Percentiles rank a stretch among this genome's conserved stretches.
Conservation (phyloP, 768 basidiomycete genomes). For the Hirschioporus abietinus region DNA sequence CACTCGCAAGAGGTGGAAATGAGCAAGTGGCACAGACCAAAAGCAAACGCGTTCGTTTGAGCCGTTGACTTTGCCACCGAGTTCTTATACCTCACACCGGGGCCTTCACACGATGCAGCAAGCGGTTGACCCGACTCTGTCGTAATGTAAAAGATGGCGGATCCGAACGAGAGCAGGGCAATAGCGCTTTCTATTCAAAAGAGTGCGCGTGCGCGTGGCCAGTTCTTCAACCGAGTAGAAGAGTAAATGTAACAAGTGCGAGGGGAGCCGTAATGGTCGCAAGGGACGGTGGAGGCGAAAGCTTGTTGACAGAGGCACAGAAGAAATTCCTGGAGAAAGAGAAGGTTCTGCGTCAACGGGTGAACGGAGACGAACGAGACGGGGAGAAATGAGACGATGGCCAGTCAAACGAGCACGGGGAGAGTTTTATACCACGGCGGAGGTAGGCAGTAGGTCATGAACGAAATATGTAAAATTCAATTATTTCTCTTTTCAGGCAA, state of each 20-base stretch:
- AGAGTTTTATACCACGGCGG: background rate
- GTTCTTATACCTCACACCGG: background rate
- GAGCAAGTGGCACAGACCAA: background rate
- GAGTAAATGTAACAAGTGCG: background rate
- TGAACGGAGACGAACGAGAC: background rate
- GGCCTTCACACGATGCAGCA: background rate
- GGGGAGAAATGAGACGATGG: background rate
- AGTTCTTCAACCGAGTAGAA: background rate
- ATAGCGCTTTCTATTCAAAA: background rate
- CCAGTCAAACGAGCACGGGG: background rate
- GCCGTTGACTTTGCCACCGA: background rate
- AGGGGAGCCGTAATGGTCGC: background rate
- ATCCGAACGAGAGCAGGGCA: background rate
- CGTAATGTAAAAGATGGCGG: background rate
- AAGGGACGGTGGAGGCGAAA: background rate
- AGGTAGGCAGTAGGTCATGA: background rate
- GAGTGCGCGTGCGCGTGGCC: background rate
- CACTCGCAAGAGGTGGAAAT: background rate
- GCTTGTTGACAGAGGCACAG: background rate
- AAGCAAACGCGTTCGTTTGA: background rate
- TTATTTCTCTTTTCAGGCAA: background rate
- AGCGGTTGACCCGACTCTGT: background rate
- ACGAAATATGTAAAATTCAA: background rate
- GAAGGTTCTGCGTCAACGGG: background rate
- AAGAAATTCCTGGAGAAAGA: background rate